Evolutionary conservation across 371 early-diverging fungal species (phyloP).

Genomic region (Mortierella sp.): DNA sequence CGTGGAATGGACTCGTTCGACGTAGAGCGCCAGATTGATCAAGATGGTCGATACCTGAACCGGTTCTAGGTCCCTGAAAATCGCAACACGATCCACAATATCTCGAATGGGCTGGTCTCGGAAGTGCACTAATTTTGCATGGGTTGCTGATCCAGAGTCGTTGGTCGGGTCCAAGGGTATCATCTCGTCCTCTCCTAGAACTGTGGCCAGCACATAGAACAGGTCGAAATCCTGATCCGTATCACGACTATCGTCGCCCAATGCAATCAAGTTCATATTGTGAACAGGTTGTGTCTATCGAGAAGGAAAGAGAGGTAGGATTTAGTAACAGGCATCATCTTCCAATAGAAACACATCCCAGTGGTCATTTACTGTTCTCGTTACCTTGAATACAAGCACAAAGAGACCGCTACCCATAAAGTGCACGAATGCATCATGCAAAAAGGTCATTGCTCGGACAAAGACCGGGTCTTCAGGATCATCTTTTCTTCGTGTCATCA

Average conservation of each 20-base stretch:
- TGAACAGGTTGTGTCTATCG: conserved; percentile 60
- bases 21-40: conserved; percentile 64
- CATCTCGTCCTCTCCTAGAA: conserved; percentile 65
- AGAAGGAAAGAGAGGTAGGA: background rate
- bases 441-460: conserved; percentile 64
- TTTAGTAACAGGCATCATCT: background rate
- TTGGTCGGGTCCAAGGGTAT: conserved; percentile 60
- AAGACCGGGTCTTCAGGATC: conserved; percentile 63
- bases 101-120: conserved; percentile 72
- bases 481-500: conserved; percentile 62
- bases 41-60: conserved; percentile 66
- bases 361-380: background rate
- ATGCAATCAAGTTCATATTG: conserved; percentile 26
- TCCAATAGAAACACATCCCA: background rate
- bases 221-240: conserved; percentile 62
- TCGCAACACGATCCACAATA: conserved; percentile 68
- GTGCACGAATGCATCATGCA: conserved; percentile 67
- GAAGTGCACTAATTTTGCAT: conserved; percentile 57
- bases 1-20: conserved; percentile 64
- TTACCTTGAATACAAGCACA: conserved; percentile 67
- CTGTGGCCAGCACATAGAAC: conserved; percentile 65
- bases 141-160: background rate
- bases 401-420: conserved; percentile 72
- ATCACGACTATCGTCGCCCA: conserved; percentile 26
- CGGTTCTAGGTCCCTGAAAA: conserved; percentile 62